Conservation (phyloP, 2,329 filamentous ascomycete species). For the Ophiostoma sp. region DNA sequence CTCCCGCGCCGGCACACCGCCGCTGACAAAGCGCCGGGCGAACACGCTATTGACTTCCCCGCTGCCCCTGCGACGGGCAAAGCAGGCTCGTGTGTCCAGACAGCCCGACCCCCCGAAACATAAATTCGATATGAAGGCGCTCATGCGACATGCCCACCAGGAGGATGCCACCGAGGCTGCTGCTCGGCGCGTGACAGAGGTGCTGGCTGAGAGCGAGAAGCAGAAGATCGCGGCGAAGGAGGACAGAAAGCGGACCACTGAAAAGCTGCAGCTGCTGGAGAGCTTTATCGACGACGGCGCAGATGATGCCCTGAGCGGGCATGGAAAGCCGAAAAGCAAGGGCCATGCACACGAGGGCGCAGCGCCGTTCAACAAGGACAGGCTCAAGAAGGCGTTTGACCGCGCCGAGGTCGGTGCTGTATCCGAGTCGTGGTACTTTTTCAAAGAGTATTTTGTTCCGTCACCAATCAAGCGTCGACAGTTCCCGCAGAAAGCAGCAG, state of each 20-base stretch:
- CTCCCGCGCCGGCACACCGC: constrained; percentile 11
- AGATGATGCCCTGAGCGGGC: neutral
- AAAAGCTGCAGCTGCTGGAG: constrained; percentile 31
- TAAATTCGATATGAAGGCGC: constrained; percentile 57
- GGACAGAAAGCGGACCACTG: constrained; percentile 15
- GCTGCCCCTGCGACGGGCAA: constrained; percentile 36
- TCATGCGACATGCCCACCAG: constrained; percentile 54
- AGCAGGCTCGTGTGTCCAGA: constrained; percentile 19
- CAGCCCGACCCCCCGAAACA: constrained; percentile 43
- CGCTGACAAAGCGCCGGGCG: constrained; percentile 23
- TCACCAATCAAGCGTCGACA: constrained; percentile 27
- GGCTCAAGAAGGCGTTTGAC: constrained; percentile 44
- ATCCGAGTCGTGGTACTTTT: constrained; percentile 47
- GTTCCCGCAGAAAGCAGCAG: constrained; percentile 38
- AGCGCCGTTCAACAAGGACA: constrained; percentile 33
- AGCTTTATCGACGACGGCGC: constrained; percentile 25
- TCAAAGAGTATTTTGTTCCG: constrained; percentile 35
- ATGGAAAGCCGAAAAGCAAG: constrained; percentile 18
- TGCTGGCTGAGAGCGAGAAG: constrained; percentile 29
- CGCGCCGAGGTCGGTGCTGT: constrained; percentile 40
- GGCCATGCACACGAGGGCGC: neutral
- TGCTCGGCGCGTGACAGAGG: constrained; percentile 40
- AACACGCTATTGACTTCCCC: constrained; percentile 36
- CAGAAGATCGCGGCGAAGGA: constrained; percentile 20
- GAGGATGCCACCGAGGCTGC: constrained; percentile 57